Base-by-base conservation (phyloP, 2,329 filamentous ascomycete genomes). In the Conoideocrella luteorostrata region DNA sequence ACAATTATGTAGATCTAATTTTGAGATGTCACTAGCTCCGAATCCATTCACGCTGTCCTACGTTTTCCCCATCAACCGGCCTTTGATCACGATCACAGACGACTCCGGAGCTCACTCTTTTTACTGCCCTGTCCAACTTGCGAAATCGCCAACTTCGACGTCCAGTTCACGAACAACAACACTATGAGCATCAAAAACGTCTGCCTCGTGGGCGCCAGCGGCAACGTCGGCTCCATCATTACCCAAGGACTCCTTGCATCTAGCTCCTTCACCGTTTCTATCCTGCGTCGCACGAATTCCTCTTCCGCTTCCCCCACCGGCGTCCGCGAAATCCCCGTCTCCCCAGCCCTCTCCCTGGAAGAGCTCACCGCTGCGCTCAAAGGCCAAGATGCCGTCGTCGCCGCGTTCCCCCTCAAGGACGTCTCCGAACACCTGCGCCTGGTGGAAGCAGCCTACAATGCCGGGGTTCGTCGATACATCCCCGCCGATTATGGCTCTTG, bases 401-500 rank as follows among this genome's bases (percentile, higher is more conserved):
- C 61, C 7, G 59, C 60, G 0, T 57, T 66, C 29, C 61, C 59
- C 1, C 52, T 65, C 26, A 49, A 66, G n/a, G 65, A 75, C 7
- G 64, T 81, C 32, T 64, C 66, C 23, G 56, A 61, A 43, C 63
- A 65, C 40, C 47, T 66, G 5, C 60, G 74, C 7, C 65, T 83
- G 43, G 71, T 78, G 35, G 72, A 82, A 40, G 80, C 79, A 0
- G 72, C 78, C 20, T 68, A 75, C 32, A 67, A 67, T 5, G 79
- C 78, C 4, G 77, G 79, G 18, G 77, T 84, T 2, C 70, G 76
- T 50, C 70, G 78, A 21, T 81, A 80, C 62, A 67, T 84, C 32
- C 78, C 80, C 2, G 74, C 75, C 12, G 80, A 84, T 51, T 84
- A 73, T 47, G 68, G 67, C 26, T 56, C 58, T 49, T 65, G 62